Evolutionary conservation across 2,329 filamentous ascomycete genomes (phyloP).

Genomic region (Pestalotiopsis sp.): DNA sequence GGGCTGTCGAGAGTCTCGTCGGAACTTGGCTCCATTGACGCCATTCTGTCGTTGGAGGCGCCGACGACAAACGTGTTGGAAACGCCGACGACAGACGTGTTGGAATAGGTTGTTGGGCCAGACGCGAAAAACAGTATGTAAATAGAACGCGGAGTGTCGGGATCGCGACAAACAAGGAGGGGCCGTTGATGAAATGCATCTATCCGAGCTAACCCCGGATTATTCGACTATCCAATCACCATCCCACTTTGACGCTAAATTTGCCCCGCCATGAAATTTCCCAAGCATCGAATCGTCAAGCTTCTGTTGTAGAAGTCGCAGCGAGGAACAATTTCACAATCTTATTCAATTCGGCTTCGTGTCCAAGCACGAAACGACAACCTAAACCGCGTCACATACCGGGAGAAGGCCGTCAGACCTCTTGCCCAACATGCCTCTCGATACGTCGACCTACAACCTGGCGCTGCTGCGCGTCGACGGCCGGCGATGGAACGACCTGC

Average conservation of each 20-base stretch:
- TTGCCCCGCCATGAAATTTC: slow-evolving; percentile 14
- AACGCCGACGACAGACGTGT: not conserved
- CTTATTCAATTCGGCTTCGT: not conserved
- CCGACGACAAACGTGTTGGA: not conserved
- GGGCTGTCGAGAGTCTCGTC: not conserved
- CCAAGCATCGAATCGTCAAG: not conserved
- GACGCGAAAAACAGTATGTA: not conserved
- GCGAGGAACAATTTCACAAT: not conserved
- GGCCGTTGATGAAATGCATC: not conserved
- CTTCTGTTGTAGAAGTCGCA: not conserved
- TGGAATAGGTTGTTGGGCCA: not conserved
- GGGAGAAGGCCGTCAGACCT: not conserved
- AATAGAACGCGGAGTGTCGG: not conserved
- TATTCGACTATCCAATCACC: slow-evolving; percentile 2
- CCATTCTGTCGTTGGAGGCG: not conserved
- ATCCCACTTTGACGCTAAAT: not conserved
- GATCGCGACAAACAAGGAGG: not conserved
- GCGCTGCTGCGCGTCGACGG: slow-evolving; percentile 83
- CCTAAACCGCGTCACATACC: not conserved
- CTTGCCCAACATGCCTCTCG: slow-evolving; percentile 75
- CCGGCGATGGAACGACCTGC: slow-evolving; percentile 95
- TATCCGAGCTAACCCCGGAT: not conserved
- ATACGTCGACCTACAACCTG: slow-evolving; percentile 88
- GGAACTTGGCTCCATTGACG: not conserved
- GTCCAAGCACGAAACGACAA: not conserved